Conservation (phyloP, 257 asterid genomes). For the Marsdenia floribunda region DNA sequence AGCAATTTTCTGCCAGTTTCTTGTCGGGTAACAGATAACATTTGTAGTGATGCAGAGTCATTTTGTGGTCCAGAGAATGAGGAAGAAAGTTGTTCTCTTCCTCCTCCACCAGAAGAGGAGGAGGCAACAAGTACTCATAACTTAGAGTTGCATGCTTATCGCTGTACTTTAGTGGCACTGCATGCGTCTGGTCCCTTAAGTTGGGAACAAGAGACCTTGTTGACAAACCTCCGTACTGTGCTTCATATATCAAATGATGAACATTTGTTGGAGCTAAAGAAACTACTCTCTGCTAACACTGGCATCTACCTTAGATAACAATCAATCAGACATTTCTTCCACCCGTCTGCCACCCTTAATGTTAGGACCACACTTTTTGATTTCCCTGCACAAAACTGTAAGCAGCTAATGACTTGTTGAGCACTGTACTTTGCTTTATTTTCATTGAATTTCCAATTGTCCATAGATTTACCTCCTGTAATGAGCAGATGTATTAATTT, state of each 20-base stretch:
- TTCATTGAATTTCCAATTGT: slow-evolving; percentile 23
- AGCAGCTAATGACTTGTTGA: slow-evolving; percentile 28
- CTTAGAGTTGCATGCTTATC: slow-evolving; percentile 82
- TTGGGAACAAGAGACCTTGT: slow-evolving; percentile 82
- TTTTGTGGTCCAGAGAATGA: slow-evolving; percentile 36
- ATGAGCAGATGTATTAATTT: slow-evolving; percentile 30
- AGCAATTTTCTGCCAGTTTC: slow-evolving; percentile 26
- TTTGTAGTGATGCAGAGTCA: slow-evolving; percentile 67
- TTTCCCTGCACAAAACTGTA: slow-evolving; percentile 32
- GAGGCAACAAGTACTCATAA: slow-evolving; percentile 50
- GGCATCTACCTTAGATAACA: slow-evolving; percentile 37
- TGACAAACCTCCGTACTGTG: slow-evolving; percentile 80
- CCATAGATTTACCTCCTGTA: slow-evolving; percentile 26
- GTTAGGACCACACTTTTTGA: slow-evolving; percentile 19
- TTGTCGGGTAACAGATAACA: slow-evolving; percentile 36
- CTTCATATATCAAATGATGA: slow-evolving; percentile 90
- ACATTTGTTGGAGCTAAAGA: slow-evolving; percentile 79
- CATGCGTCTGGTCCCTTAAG: slow-evolving; percentile 85
- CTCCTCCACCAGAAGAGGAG: slow-evolving; percentile 46
- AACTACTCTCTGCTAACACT: slow-evolving; percentile 53
- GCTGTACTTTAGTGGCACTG: slow-evolving; percentile 67
- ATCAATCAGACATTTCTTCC: slow-evolving; percentile 16
- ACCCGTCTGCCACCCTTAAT: not conserved
- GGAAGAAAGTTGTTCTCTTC: slow-evolving; percentile 34
- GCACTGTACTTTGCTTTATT: slow-evolving; percentile 30